Evolutionary conservation across 495 filamentous ascomycete genomes (phyloP), one percentile per base, ranked within the genome.

Genomic region (Staphylotrichum tortipilum): DNA sequence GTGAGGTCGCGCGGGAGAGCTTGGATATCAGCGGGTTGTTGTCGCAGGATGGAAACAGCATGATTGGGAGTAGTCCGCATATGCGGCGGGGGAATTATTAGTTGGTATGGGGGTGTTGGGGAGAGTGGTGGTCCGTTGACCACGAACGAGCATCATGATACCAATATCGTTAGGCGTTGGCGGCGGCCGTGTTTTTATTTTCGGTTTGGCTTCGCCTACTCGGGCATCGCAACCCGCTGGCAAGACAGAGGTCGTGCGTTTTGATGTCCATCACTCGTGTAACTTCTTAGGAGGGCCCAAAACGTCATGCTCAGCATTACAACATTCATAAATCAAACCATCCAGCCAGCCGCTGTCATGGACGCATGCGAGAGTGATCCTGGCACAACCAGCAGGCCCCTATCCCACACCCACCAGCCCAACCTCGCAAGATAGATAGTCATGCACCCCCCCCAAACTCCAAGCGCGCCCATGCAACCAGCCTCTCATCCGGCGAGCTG

Each of bases 11-110:
- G 6, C 60, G 75, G 40, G 67, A 68, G 47, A 78, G 75, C 47
- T 55, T 79, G 17, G 75, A 77, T 52, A 61, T 79, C 38, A 70
- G 68, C 36, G 68, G 71, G 34, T 58, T 79, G 35, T 55, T 77
- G 36, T 77, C 74, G 4, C 53, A 62, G 29, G 67, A 73, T 31
- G 75, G 65, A 12, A 77, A 74, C 60, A 77, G 73, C 44, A 56
- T 70, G 29, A 50, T 72, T 17, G 69, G 60, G 14, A 74, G 69
- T 35, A 78, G 75, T 55, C 74, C 75, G 35, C 58, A 64, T 0
- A 38, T 68, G 6, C 57, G 53, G 35, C 57, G 66, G 43, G 34
- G 21, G 2, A 51, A 47, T 21, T 54, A 57, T 35, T 50, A 58
- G 26, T n/a, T n/a, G 24, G 15, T 35, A 24, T 34, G 29, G 12